These are phyloP conservation scores for Brasilioporus rufonigricans DNA, from an alignment of 768 basidiomycete genomes.

Conservation along the genomic window DNA sequence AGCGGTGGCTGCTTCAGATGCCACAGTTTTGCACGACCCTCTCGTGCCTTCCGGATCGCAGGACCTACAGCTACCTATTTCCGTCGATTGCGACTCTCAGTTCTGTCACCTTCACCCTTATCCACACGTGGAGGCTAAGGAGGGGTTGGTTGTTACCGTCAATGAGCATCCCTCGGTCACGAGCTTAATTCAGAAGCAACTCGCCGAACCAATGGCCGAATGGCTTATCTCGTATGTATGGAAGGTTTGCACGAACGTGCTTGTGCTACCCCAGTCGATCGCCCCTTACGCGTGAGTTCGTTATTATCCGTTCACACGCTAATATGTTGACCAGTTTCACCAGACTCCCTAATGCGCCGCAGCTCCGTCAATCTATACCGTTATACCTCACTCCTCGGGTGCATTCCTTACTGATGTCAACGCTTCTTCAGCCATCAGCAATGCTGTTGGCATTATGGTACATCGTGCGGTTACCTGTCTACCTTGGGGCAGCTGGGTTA, in stretches of 20 bases:
- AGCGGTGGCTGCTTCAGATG: constrained; percentile 49
- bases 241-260: constrained; percentile 77
- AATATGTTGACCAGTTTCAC: constrained; percentile 9
- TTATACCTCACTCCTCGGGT: constrained; percentile 52
- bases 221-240: constrained; percentile 81
- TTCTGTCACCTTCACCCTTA: constrained; percentile 22
- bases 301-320: background rate
- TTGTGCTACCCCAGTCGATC: constrained; percentile 54
- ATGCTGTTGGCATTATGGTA: constrained; percentile 81
- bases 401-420: constrained; percentile 74
- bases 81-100: constrained; percentile 26
- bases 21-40: constrained; percentile 24
- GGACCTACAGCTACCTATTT: constrained; percentile 19
- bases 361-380: constrained; percentile 40
- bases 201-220: constrained; percentile 73
- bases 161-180: constrained; percentile 35
- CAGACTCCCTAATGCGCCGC: constrained; percentile 31
- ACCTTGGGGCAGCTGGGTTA: constrained; percentile 52
- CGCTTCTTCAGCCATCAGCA: constrained; percentile 78
- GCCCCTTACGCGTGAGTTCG: constrained; percentile 53
- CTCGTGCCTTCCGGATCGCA: constrained; percentile 17
- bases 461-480: constrained; percentile 72
- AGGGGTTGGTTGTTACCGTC: constrained; percentile 39
- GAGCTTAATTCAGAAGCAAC: constrained; percentile 60
- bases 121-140: constrained; percentile 14